Conservation (phyloP, 2,329 filamentous ascomycete species). For the Teratosphaeriaceae sp. region DNA sequence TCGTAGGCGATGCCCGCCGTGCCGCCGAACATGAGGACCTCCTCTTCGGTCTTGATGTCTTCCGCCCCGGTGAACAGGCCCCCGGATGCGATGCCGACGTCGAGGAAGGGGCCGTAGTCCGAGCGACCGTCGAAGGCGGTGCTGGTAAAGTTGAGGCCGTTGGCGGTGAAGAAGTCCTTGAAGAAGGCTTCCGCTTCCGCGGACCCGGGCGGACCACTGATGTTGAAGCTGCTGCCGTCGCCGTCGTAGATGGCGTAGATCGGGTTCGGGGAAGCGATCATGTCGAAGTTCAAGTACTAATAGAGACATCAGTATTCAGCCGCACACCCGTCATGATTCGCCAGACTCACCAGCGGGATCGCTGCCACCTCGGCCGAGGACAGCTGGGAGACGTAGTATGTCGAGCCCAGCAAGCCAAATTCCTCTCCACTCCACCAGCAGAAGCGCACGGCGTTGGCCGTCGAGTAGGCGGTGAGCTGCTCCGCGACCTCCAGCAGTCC, state of each 20-base stretch:
- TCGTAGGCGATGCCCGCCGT: conserved; percentile 53
- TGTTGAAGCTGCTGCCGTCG: conserved; percentile 49
- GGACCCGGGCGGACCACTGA: conserved; percentile 55
- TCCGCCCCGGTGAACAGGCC: conserved; percentile 75
- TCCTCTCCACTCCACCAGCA: conserved; percentile 60
- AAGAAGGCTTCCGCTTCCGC: conserved; percentile 63
- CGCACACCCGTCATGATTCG: too few species aligned
- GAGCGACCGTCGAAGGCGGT: conserved; percentile 72
- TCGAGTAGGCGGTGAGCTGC: conserved; percentile 61
- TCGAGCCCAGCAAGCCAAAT: conserved; percentile 55
- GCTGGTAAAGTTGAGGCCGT: conserved; percentile 60
- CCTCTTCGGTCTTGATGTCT: conserved; percentile 63
- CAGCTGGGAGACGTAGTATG: conserved; percentile 44
- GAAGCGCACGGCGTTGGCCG: conserved; percentile 65
- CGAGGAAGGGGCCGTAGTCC: conserved; percentile 73
- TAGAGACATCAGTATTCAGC: too few species aligned
- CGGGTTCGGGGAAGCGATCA: conserved; percentile 61
- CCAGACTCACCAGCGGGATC: conserved; percentile 56
- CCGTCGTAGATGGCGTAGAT: conserved; percentile 52
- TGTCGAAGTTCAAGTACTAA: conserved; percentile 69
- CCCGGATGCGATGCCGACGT: conserved; percentile 57
- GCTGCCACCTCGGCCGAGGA: conserved; percentile 47
- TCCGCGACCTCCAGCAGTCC: conserved; percentile 54
- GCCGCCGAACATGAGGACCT: conserved; percentile 64
- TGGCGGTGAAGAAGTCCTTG: conserved; percentile 56